Base-by-base conservation (phyloP, 495 filamentous ascomycete species). In the Talaromyces ruber region DNA sequence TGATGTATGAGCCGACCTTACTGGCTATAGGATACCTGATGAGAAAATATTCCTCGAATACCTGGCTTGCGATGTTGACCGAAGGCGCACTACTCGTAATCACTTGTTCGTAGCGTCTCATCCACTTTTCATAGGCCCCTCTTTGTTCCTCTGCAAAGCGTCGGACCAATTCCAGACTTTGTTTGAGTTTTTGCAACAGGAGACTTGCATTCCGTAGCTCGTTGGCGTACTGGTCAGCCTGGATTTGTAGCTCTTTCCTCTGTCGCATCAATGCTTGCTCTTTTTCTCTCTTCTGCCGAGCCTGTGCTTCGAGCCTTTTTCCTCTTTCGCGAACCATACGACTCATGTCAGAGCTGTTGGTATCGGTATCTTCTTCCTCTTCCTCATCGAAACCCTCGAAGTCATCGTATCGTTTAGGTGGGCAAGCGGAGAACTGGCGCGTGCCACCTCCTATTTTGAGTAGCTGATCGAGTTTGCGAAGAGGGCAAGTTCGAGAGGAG, bases 311-410 rank as follows among this genome's bases (percentile, higher is more conserved):
- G 2, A 18, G 30, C 5, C 4, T 22, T 50, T 29, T 18, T 18
- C n/a, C 34, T 47, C 32, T 58, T 18, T 22, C 22, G 34, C 61
- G 61, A 56, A 63, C 28, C 61, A 63, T 47, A 12, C 18, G 22
- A 16, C 61, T 58, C 24, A 66, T 57, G 45, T 64, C 62, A 58
- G 50, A 54, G 12, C 22, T 29, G 18, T 39, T 52, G 56, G 30
- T n/a, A 28, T n/a, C 25, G 14, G 22, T 21, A 18, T 59, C 53
- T 9, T 26, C 11, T 16, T 62, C 60, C 7, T 65, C 53, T 1
- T 64, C 57, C 2, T 63, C 53, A 18, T 63, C 60, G 32, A 64
- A 58, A 0, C 59, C 53, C 4, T 63, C 60, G 25, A 64, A 58
- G 4, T 56, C 64, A 60, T 64, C 52, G 28, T 29, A 9, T 29